phyloP scores from a whole-genome alignment of 495 filamentous ascomycete species.

The Tuber brumale region DNA sequence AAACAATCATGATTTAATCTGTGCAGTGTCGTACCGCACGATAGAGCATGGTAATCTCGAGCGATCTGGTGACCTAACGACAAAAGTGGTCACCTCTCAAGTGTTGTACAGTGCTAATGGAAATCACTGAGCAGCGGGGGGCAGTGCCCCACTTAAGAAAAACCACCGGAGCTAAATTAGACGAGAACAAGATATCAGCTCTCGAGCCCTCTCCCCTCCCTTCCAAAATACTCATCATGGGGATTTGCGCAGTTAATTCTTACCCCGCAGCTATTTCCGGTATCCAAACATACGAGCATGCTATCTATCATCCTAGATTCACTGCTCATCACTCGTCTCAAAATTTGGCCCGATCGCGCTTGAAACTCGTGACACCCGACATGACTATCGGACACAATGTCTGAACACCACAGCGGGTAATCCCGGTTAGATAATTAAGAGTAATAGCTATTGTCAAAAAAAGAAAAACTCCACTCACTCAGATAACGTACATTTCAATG shows the following conservation, averaged over 20 bases:
- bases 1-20: neutral
- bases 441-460: no score
- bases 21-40: neutral
- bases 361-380: neutral
- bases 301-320: neutral
- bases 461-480: no score
- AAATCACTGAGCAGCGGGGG: neutral
- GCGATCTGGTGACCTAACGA: neutral
- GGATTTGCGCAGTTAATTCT: neutral
- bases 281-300: no score
- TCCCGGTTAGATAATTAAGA: no score
- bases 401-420: no score
- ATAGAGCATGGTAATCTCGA: neutral
- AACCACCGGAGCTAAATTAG: neutral
- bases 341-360: fast-evolving
- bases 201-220: neutral
- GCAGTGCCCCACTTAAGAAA: neutral
- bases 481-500: no score
- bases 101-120: neutral
- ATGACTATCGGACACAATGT: no score
- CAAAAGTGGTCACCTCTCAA: neutral
- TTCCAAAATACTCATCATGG: neutral
- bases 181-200: neutral
- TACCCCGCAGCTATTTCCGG: neutral
- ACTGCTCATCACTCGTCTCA: neutral